Conservation (phyloP, 768 basidiomycete genomes). For the Tylopilus intermedius region DNA sequence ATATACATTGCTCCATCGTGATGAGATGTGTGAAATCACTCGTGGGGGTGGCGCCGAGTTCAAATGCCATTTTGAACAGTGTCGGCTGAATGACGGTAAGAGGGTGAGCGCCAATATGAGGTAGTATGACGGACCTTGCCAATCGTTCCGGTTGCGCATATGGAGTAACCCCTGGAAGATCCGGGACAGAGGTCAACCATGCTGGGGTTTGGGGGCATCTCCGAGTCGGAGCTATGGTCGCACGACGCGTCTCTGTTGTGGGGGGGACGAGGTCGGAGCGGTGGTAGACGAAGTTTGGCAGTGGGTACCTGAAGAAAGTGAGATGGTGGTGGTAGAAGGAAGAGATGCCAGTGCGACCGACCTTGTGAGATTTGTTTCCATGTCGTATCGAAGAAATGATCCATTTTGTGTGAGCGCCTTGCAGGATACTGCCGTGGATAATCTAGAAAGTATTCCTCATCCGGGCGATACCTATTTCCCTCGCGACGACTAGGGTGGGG, state of each 20-base stretch:
- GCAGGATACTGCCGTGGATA: too few species aligned
- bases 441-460: too few species aligned
- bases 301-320: slow-evolving; percentile 60
- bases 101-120: slow-evolving; percentile 3
- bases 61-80: slow-evolving; percentile 69
- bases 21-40: slow-evolving; percentile 84
- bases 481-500: too few species aligned
- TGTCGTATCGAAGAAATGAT: slow-evolving; percentile 38
- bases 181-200: slow-evolving; percentile 52
- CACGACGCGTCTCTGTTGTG: slow-evolving; percentile 26
- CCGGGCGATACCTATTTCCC: too few species aligned
- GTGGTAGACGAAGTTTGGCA: slow-evolving; percentile 73
- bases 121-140: slow-evolving; percentile 58
- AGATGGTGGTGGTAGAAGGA: neutral
- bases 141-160: slow-evolving; percentile 73
- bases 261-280: slow-evolving; percentile 26
- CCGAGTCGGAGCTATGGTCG: slow-evolving; percentile 46
- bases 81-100: slow-evolving; percentile 42
- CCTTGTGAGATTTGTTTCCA: slow-evolving; percentile 66
- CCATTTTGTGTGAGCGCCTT: neutral
- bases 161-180: slow-evolving; percentile 57
- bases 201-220: slow-evolving; percentile 41
- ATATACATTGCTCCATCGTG: slow-evolving; percentile 78
- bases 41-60: slow-evolving; percentile 71
- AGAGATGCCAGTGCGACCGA: slow-evolving; percentile 12